These are phyloP conservation scores for Trametes sanguinea DNA, from an alignment of 768 basidiomycete species.

Conservation along the genomic window DNA sequence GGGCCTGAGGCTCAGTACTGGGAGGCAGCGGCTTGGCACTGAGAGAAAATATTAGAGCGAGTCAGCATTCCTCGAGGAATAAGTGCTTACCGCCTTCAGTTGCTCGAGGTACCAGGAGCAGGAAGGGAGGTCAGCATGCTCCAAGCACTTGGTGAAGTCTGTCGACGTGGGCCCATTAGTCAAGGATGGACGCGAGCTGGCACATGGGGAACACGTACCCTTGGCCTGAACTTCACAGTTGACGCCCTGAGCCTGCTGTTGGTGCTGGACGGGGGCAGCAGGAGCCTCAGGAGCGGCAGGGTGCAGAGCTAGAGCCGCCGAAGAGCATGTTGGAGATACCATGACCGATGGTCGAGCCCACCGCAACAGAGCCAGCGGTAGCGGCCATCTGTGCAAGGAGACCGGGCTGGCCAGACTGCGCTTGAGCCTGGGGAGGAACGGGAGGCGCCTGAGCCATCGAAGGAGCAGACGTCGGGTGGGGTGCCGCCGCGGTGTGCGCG, in stretches of 20 bases:
- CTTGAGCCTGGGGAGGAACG: constrained; percentile 34
- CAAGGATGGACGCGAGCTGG: constrained; percentile 1
- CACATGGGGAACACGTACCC: constrained; percentile 45
- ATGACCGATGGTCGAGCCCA: constrained; percentile 87
- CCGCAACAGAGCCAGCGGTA: constrained; percentile 86
- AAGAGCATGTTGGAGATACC: constrained; percentile 91
- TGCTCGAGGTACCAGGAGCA: constrained; percentile 90
- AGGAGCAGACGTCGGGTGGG: constrained; percentile 39
- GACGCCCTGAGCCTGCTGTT: constrained; percentile 50
- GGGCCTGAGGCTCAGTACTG: constrained; percentile 42
- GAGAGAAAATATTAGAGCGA: constrained; percentile 11
- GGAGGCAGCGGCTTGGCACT: constrained; percentile 80
- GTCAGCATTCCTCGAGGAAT: background rate
- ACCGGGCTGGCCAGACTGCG: constrained; percentile 57
- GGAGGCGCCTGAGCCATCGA: constrained; percentile 41
- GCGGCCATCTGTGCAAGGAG: constrained; percentile 85
- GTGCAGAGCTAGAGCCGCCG: constrained; percentile 58
- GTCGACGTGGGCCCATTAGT: background rate
- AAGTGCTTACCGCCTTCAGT: constrained; percentile 73
- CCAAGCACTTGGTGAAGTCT: constrained; percentile 87
- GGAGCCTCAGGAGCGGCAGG: constrained; percentile 45
- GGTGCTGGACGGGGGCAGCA: constrained; percentile 50
- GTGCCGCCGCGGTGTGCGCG: constrained; percentile 53
- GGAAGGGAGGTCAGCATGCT: constrained; percentile 74
- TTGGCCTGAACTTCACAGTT: constrained; percentile 82